Evolutionary conservation across 768 basidiomycete species (phyloP), one percentile per base, ranked within the genome.

Genomic region (Termitomyces titanicus): DNA sequence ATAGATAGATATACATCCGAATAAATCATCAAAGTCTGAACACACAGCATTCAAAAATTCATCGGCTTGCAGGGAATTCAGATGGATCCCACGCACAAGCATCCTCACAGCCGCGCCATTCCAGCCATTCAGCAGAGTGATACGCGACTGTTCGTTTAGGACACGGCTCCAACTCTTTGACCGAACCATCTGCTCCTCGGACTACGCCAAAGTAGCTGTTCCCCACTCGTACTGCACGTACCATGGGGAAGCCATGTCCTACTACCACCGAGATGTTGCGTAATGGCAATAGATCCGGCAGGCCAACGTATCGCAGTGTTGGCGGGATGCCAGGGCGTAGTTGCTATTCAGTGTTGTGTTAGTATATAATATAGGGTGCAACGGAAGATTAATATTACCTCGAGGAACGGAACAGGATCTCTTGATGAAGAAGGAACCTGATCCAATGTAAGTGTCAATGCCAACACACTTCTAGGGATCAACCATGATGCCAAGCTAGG

Each of bases 401-500:
- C 73, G 53, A 81, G 59, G 62, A 80, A 81, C 5, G 66, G 60
- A 27, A 67, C 56, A 24, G 74, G 68, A 58, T 82, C 79, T 53
- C 76, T 73, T n/a, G 72, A 58, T 2, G 61, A 62, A 25, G 66
- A 65, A 3, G 66, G 62, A 5, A 64, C 65, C 27, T 68, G 67
- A 39, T 81, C 80, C 37, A 84, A 63, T 12, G 72, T 74, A 47
- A 86, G 63, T 13, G 72, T 72, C 48, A 86, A 63, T 13, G 81
- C 78, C 5, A 68, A 66, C 3, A 86, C 76, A 35, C 61, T 74
- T 24, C 81, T 66, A 8, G 87, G 87, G 33, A 90, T 77, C 27
- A 89, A 70, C 85, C 86, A 88, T 44, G 81, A 76, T 8, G 86
- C 85, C 18, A 89, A 69, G 2, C 82, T 79, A 0, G 85, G 76